Evolutionary conservation across 352 stramenopile genomes (phyloP).

Genomic region (Labyrinthula sp.): DNA sequence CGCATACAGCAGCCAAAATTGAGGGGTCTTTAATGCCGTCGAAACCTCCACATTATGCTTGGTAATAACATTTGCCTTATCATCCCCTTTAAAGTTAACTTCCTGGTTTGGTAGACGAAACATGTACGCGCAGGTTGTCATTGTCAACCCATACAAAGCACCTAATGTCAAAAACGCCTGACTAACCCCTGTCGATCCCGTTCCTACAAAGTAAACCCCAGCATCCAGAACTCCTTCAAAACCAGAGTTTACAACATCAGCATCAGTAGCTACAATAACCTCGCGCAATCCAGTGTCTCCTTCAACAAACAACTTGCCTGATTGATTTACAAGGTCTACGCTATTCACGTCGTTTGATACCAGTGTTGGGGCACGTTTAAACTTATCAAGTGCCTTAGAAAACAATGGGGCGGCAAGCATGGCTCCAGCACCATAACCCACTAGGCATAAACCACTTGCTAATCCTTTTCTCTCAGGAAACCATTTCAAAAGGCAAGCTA

Average conservation of each 20-base stretch:
- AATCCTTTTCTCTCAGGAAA: conserved; percentile 42
- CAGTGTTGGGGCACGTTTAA: conserved; percentile 35
- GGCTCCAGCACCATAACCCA: conserved; percentile 39
- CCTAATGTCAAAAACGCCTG: conserved; percentile 37
- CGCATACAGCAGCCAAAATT: conserved; percentile 37
- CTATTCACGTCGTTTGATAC: conserved; percentile 34
- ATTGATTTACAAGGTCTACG: conserved; percentile 37
- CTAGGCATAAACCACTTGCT: conserved; percentile 37
- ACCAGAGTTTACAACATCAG: conserved; percentile 34
- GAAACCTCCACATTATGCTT: conserved; percentile 29
- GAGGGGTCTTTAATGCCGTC: conserved; percentile 34
- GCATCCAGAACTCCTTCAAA: conserved; percentile 31
- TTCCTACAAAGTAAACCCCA: conserved; percentile 35
- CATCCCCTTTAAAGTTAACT: background rate
- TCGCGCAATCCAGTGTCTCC: conserved; percentile 33
- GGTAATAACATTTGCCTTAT: background rate
- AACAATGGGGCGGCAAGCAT: conserved; percentile 38
- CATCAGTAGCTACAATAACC: conserved; percentile 36
- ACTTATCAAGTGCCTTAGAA: conserved; percentile 36
- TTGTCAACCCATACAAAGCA: conserved; percentile 33
- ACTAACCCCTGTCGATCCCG: conserved; percentile 36
- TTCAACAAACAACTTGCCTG: conserved; percentile 36
- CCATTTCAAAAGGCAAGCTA: conserved; percentile 38
- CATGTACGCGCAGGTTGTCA: conserved; percentile 33
- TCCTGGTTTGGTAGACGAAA: conserved; percentile 35